Conservation (phyloP, 139 green algal genomes). For the Chlorella sp. region DNA sequence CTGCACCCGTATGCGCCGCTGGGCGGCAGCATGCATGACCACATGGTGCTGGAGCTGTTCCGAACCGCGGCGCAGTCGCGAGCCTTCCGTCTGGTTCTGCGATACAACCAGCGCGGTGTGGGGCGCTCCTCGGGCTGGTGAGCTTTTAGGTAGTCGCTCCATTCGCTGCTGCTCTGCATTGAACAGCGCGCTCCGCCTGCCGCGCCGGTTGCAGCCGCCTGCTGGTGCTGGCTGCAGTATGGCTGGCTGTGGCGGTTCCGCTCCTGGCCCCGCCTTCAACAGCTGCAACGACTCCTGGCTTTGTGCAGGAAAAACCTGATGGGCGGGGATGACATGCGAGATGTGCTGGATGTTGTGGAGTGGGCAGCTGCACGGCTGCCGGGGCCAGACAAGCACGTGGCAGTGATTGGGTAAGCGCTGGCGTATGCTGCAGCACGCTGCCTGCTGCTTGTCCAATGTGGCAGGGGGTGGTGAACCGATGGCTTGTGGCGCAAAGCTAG, state of each 20-base stretch:
- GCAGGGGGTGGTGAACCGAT: too few species aligned
- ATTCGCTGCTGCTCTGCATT: too few species aligned
- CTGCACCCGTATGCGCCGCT: conserved; percentile 46
- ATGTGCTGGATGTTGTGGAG: conserved; percentile 10
- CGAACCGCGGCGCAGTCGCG: background rate
- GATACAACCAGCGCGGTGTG: conserved; percentile 56
- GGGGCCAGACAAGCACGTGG: background rate
- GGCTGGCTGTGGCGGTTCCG: too few species aligned
- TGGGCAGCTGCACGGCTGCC: conserved; percentile 18
- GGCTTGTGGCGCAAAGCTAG: too few species aligned
- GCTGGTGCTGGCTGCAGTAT: too few species aligned
- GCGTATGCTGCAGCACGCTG: background rate
- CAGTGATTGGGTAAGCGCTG: background rate
- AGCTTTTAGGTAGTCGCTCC: too few species aligned
- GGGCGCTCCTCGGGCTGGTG: conserved; percentile 36
- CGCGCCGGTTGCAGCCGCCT: too few species aligned
- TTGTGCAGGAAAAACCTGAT: conserved; percentile 23
- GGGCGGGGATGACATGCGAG: conserved; percentile 9
- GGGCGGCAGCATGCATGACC: conserved; percentile 45
- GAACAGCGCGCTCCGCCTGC: too few species aligned
- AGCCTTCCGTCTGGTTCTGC: conserved; percentile 34
- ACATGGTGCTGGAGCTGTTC: conserved; percentile 35
- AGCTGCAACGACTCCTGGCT: background rate
- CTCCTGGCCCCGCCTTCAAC: too few species aligned
- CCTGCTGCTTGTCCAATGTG: too few species aligned